Base-by-base conservation (phyloP, 495 filamentous ascomycete species). In the Copromyces sp. region DNA sequence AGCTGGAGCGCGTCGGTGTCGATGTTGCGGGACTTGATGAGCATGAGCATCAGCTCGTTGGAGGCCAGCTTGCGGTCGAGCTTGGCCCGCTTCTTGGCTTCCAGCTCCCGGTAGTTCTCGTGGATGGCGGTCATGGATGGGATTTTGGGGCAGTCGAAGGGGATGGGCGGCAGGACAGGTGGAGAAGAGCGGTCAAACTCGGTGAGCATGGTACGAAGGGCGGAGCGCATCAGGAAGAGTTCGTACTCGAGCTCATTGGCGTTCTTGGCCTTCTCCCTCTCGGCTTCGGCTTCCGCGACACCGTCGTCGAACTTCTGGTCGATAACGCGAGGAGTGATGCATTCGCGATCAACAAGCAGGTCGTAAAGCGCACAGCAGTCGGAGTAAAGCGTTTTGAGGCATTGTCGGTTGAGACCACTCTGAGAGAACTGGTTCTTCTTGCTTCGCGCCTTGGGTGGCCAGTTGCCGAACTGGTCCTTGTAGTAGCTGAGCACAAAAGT, bases 371-470 rank as follows among this genome's bases (percentile, higher is more conserved):
- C 88, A 76, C 91, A 91, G 61, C 97, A 87, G 77, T 99, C 96
- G 42, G 89, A 86, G 81, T 98, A 98, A 14, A 99, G 80, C 73
- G 93, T 90, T 76, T 88, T 88, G 39, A 98, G 83, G 17, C 96
- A 90, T 69, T 92, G 82, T 5, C 95, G 88, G 78, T 97, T 98
- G 45, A 99, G 85, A 5, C 95, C 95, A 65, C 86, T 87, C 75
- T 93, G 93, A 20, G 92, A 91, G 68, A 97, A 95, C 12, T 90
- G 86, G 77, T 97, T 97, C 85, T 97, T 97, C 85, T 97, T 98
- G 45, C 89, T 94, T 69, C 85, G 88, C 0, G 93, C 94, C 79
- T 94, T 95, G 42, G 96, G 95, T 24, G 96, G 94, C 95, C 95
- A 99, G 69, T 91, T 90, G 45, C 96, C 96, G 78, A 97, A 96